These are phyloP conservation scores for Diutina pseudorugosa DNA, from an alignment of 1,139 yeast genomes.

Conservation along the genomic window DNA sequence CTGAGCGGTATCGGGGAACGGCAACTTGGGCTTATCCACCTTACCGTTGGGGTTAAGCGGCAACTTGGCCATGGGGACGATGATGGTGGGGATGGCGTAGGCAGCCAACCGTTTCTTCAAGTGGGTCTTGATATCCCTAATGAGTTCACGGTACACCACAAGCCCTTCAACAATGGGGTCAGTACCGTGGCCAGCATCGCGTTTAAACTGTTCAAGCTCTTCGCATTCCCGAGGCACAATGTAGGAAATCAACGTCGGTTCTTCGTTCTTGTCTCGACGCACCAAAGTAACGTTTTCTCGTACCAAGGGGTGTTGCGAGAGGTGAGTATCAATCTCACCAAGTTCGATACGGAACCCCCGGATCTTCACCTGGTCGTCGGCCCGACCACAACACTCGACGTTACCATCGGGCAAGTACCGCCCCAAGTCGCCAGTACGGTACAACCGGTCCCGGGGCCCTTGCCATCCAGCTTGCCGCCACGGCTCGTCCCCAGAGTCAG, in stretches of 20 bases:
- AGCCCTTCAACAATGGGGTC: conserved; percentile 76
- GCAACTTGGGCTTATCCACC: conserved; percentile 93
- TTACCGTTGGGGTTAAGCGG: conserved; percentile 98
- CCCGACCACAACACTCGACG: conserved; percentile 97
- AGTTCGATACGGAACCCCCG: conserved; percentile 97
- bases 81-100: conserved; percentile 86
- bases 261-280: conserved; percentile 86
- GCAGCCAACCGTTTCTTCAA: conserved; percentile 83
- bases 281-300: conserved; percentile 89
- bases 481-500: conserved; percentile 29
- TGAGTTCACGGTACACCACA: conserved; percentile 61
- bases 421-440: conserved; percentile 96
- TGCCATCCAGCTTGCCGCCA: conserved; percentile 72
- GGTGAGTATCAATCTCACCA: conserved; percentile 96
- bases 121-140: conserved; percentile 69
- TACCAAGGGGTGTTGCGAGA: conserved; percentile 83
- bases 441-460: conserved; percentile 91
- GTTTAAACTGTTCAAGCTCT: conserved; percentile 41
- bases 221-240: conserved; percentile 71
- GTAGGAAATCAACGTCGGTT: conserved; percentile 81
- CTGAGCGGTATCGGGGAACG: conserved; percentile 88
- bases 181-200: conserved; percentile 19
- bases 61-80: conserved; percentile 74
- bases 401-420: conserved; percentile 94
- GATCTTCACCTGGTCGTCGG: conserved; percentile 97